These are phyloP conservation scores for Clarireedia hainanense DNA, from an alignment of 2,329 filamentous ascomycete genomes.

Conservation along the genomic window DNA sequence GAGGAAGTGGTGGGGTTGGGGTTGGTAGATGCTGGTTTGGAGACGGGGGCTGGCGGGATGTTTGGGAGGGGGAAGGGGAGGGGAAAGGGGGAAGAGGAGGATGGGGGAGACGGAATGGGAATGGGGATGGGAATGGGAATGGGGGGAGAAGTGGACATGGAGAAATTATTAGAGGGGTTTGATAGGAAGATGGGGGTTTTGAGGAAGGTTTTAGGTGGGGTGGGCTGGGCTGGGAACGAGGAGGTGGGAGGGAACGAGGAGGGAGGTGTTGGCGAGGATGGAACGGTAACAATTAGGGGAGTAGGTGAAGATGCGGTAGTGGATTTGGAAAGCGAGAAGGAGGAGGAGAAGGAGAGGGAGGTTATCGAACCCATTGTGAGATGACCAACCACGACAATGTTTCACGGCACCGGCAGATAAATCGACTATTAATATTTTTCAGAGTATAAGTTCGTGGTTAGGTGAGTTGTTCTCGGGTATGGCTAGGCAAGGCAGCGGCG, in stretches of 20 bases:
- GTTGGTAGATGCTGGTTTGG: no score
- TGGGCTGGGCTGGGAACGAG: constrained; percentile 17
- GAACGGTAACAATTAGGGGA: no score
- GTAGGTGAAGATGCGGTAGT: not conserved
- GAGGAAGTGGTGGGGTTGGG: no score
- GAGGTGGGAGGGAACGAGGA: not conserved
- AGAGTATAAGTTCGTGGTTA: no score
- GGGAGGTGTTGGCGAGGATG: constrained; percentile 1
- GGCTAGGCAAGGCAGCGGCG: no score
- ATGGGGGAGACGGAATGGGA: constrained; percentile 4
- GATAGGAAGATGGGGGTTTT: constrained; percentile 48
- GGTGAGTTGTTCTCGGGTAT: no score
- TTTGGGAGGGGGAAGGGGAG: constrained; percentile 1
- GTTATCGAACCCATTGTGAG: not conserved
- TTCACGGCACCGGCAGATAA: no score
- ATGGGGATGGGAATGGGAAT: not conserved
- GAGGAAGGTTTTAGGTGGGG: constrained; percentile 39
- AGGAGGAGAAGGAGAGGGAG: not conserved
- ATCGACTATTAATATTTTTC: no score
- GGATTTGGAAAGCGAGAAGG: constrained; percentile 5
- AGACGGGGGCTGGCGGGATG: no score
- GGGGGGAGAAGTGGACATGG: constrained; percentile 39
- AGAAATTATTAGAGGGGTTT: constrained; percentile 47
- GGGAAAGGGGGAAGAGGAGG: constrained; percentile 7
- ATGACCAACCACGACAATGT: not conserved